Evolutionary conservation across 2,329 filamentous ascomycete genomes (phyloP).

Genomic region (Clarireedia hainanense): DNA sequence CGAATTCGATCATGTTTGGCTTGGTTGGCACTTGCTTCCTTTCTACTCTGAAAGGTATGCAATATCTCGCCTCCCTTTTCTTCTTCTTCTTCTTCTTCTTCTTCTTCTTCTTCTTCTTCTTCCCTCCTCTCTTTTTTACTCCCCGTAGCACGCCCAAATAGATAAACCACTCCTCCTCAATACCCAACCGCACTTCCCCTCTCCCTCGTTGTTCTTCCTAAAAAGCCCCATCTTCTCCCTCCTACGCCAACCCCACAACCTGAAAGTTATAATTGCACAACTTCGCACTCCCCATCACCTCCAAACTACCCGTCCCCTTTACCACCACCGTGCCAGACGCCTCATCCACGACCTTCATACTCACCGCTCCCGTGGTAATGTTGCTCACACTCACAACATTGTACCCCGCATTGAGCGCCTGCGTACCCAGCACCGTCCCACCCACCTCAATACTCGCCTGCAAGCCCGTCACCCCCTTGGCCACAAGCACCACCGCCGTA

Average conservation of each 20-base stretch:
- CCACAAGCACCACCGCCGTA: constrained; percentile 11
- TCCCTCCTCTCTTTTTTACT: too few relatives aligned
- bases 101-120: too few relatives aligned
- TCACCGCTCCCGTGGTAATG: constrained; percentile 12
- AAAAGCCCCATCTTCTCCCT: too few relatives aligned
- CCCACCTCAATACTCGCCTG: constrained; percentile 8
- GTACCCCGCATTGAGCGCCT: constrained; percentile 8
- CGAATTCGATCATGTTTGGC: too few relatives aligned
- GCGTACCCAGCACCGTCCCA: neutral
- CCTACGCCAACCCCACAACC: constrained; percentile 6
- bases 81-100: too few relatives aligned
- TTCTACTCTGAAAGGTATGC: too few relatives aligned
- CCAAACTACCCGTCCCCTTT: constrained; percentile 9
- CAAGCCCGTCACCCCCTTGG: constrained; percentile 4
- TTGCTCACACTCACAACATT: constrained; percentile 13
- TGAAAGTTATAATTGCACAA: constrained; percentile 13
- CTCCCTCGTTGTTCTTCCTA: too few relatives aligned
- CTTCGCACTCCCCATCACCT: constrained; percentile 10
- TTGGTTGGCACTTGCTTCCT: too few relatives aligned
- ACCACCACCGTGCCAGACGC: constrained; percentile 8
- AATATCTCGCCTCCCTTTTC: too few relatives aligned
- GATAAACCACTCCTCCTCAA: too few relatives aligned
- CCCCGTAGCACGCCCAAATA: too few relatives aligned
- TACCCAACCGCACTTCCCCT: too few relatives aligned
- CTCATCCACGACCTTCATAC: neutral